These are phyloP conservation scores for Thalassia testudinum DNA, from an alignment of 116 monocot genomes.

Conservation along the genomic window DNA sequence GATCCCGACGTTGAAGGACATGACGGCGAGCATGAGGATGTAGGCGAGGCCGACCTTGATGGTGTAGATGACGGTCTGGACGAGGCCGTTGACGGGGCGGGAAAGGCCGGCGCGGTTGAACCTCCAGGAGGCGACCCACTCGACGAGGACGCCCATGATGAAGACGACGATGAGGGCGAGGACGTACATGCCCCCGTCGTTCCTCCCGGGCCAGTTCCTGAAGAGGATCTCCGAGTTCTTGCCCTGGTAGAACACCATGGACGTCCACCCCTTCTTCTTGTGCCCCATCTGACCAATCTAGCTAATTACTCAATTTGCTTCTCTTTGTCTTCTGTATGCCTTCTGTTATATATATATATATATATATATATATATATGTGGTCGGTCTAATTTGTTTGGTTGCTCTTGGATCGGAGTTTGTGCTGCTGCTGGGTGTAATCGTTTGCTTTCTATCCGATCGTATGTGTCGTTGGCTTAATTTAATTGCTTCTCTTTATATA, in stretches of 20 bases:
- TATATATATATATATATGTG: too few species aligned
- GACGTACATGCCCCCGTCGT: constrained; percentile 34
- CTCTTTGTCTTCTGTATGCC: too few species aligned
- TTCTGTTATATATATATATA: too few species aligned
- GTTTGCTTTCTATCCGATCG: too few species aligned
- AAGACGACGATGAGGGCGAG: constrained; percentile 38
- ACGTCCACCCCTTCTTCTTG: constrained; percentile 3
- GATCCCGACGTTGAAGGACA: constrained; percentile 15
- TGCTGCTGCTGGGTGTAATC: too few species aligned
- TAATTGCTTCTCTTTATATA: too few species aligned
- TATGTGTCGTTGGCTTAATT: too few species aligned
- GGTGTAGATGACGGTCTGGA: neutral
- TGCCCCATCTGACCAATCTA: too few species aligned
- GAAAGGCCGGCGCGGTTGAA: constrained; percentile 4
- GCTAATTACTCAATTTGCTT: too few species aligned
- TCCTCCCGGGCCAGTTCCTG: constrained; percentile 40
- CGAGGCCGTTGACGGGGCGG: constrained; percentile 9
- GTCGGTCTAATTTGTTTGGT: too few species aligned
- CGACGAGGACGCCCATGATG: constrained; percentile 20
- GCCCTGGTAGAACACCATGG: constrained; percentile 23
- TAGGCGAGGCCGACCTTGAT: neutral
- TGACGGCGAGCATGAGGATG: constrained; percentile 18
- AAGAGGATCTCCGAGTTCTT: constrained; percentile 55
- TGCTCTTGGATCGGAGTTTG: too few species aligned
- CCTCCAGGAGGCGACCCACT: neutral